Percentiles rank a stretch among this genome's conserved stretches.
phyloP scores from a whole-genome alignment of 257 asterid genomes.

The Primulina huaijiensis region DNA sequence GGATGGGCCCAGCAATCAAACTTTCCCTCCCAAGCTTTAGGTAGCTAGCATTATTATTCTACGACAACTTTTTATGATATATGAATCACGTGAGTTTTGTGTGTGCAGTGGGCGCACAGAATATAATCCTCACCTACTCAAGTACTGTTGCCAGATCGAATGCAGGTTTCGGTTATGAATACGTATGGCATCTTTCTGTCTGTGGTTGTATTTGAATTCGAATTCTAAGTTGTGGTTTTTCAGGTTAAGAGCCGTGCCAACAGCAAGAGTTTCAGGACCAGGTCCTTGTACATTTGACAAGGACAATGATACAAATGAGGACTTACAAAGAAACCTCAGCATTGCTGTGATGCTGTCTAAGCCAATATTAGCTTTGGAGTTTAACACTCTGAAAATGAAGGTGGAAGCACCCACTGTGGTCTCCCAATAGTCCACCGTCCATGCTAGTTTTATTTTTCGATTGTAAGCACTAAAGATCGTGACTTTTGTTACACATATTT shows the following conservation, averaged over 20 bases:
- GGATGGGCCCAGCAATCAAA: conserved; percentile 74
- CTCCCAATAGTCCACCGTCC: conserved; percentile 21
- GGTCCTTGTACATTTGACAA: conserved; percentile 33
- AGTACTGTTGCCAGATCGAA: conserved; percentile 88
- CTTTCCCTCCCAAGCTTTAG: conserved; percentile 96
- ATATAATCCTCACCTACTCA: conserved; percentile 71
- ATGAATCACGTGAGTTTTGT: background rate
- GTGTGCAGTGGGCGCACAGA: conserved; percentile 80
- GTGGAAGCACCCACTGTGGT: conserved; percentile 79
- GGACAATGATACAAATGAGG: conserved; percentile 28
- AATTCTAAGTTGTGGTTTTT: conserved; percentile 6
- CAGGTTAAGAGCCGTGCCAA: conserved; percentile 64
- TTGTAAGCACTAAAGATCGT: background rate
- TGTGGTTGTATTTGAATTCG: background rate
- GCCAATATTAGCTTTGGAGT: conserved; percentile 79
- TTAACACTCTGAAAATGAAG: conserved; percentile 63
- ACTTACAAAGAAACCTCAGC: conserved; percentile 55
- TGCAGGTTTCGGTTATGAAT: conserved; percentile 61
- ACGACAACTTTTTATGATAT: background rate
- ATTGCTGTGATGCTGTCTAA: conserved; percentile 71
- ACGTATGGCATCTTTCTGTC: background rate
- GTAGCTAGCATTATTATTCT: conserved; percentile 28
- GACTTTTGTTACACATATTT: too few relatives aligned
- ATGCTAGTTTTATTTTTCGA: background rate
- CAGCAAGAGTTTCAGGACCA: conserved; percentile 59